Conservation (phyloP, 23 red algal species). For the Gracilaria vermiculophylla region DNA sequence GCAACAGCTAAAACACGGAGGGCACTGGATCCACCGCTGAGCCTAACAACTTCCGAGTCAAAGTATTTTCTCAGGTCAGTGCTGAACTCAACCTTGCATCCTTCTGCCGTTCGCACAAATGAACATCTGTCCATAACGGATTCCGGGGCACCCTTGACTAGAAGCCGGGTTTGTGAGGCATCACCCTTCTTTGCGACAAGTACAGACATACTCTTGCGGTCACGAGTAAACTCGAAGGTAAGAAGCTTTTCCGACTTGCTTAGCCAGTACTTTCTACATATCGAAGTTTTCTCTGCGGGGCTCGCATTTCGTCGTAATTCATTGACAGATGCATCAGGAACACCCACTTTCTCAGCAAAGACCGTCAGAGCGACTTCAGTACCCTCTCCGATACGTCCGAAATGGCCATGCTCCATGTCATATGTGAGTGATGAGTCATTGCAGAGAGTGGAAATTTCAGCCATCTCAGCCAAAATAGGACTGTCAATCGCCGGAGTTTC, state of each 20-base stretch:
- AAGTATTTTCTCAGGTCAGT: conserved; percentile 42
- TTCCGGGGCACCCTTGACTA: conserved; percentile 97
- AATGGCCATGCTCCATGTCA: conserved; percentile 51
- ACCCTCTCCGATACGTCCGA: conserved; percentile 89
- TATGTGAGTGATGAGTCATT: conserved; percentile 88
- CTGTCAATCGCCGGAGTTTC: background rate
- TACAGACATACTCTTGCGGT: conserved; percentile 98
- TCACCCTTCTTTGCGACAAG: conserved; percentile 47
- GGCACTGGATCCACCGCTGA: conserved; percentile 58
- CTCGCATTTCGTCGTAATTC: conserved; percentile 2
- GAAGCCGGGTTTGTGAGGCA: conserved; percentile 43
- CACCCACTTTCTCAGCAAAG: conserved; percentile 89
- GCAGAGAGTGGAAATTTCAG: conserved; percentile 81
- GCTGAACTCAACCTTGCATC: conserved; percentile 25
- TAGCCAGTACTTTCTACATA: conserved; percentile 77
- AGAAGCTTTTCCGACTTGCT: conserved; percentile 49
- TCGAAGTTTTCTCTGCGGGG: conserved; percentile 38
- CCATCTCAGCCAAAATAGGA: conserved; percentile 61
- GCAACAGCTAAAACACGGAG: conserved; percentile 87
- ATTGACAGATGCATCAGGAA: conserved; percentile 48
- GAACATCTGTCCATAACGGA: conserved; percentile 70
- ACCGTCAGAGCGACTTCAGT: conserved; percentile 94
- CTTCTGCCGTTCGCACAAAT: conserved; percentile 63
- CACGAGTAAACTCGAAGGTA: conserved; percentile 95
- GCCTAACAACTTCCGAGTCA: conserved; percentile 29